Conservation (phyloP, 2,329 filamentous ascomycete species). For the Pleoardoris graminearum region DNA sequence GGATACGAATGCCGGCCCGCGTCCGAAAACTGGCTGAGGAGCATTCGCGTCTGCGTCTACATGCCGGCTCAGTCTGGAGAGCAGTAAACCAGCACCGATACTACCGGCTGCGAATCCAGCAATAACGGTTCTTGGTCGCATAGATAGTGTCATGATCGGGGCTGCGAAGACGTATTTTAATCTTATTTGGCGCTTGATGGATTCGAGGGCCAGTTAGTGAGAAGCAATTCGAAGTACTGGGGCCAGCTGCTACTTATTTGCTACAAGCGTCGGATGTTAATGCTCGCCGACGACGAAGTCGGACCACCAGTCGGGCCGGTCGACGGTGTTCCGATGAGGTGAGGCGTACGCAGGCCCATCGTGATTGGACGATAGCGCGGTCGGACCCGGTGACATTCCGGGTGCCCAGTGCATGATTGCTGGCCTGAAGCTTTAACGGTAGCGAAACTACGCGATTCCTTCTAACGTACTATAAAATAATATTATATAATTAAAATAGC, state of each 20-base stretch:
- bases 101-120: slow-evolving; percentile 2
- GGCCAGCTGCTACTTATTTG: background rate
- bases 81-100: slow-evolving; percentile 2
- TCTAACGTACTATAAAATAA: no score
- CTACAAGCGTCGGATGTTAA: background rate
- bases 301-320: background rate
- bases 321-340: background rate
- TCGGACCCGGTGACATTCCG: background rate
- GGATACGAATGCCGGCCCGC: slow-evolving; percentile 73
- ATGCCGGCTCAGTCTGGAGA: background rate
- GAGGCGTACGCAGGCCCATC: background rate
- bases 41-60: slow-evolving; percentile 15
- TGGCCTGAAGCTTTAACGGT: no score
- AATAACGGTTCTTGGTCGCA: background rate
- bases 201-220: background rate
- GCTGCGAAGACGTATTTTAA: background rate
- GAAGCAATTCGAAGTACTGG: background rate
- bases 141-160: background rate
- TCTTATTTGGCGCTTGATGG: background rate
- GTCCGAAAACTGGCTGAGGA: slow-evolving; percentile 12
- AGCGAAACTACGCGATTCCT: no score
- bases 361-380: background rate
- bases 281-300: background rate
- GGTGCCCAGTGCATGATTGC: no score
- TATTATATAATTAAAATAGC: no score